Percentiles rank a stretch among this genome's conserved stretches.
Evolutionary conservation across 2,329 filamentous ascomycete species (phyloP).

Genomic region (Ophiostoma pallidulum): DNA sequence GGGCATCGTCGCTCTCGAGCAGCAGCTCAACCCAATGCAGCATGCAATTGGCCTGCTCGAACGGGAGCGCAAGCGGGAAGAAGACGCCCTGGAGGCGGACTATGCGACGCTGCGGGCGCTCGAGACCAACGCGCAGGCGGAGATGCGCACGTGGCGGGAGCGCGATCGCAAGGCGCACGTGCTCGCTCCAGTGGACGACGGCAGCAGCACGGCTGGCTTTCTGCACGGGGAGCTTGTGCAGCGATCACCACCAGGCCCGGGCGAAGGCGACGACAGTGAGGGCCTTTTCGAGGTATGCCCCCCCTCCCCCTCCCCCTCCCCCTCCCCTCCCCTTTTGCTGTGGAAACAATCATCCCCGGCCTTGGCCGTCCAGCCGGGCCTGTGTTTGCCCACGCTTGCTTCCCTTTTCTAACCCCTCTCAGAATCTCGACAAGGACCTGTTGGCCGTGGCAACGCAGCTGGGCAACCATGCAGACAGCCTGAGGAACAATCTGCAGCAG

Average conservation of each 20-base stretch:
- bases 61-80: conserved; percentile 47
- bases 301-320: no score
- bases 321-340: no score
- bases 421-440: conserved; percentile 32
- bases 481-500: conserved; percentile 44
- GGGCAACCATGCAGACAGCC: conserved; percentile 46
- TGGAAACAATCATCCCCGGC: no score
- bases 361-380: not conserved
- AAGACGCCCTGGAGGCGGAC: conserved; percentile 46
- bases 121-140: conserved; percentile 47
- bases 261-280: not conserved
- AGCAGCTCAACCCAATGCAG: conserved; percentile 50
- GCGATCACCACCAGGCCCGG: conserved; percentile 1
- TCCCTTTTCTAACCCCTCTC: not conserved
- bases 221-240: conserved; percentile 4
- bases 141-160: conserved; percentile 42
- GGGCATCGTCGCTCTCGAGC: conserved; percentile 46
- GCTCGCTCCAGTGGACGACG: conserved; percentile 33
- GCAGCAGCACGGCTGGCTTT: not conserved
- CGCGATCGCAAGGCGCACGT: conserved; percentile 40
- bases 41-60: conserved; percentile 54
- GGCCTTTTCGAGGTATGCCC: conserved; percentile 25
- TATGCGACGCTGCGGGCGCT: conserved; percentile 41
- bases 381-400: not conserved
- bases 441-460: conserved; percentile 39